Conservation (phyloP, 495 filamentous ascomycete genomes). For the Annulohypoxylon moriforme region DNA sequence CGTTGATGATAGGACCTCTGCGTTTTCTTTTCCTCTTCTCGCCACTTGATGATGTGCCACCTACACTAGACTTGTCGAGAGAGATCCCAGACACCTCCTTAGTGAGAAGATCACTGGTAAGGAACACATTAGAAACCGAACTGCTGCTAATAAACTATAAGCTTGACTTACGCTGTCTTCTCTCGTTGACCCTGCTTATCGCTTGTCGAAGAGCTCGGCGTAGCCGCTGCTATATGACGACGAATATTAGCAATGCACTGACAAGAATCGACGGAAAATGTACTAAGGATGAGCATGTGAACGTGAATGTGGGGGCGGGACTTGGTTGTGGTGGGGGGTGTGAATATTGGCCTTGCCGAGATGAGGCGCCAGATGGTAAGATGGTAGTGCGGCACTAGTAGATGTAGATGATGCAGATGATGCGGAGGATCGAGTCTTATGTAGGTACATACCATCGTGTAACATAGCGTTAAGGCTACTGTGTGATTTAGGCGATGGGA, state of each 20-base stretch:
- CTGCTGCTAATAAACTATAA: neutral
- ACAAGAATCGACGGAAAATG: neutral
- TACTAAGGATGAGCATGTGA: neutral
- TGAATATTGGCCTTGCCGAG: neutral
- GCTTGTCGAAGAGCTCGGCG: constrained; percentile 33
- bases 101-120: constrained; percentile 86
- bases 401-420: constrained; percentile 9
- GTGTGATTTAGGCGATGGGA: constrained; percentile 77
- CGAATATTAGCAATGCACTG: constrained; percentile 20
- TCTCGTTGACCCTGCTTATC: constrained; percentile 89
- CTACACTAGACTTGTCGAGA: constrained; percentile 75
- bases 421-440: constrained; percentile 10
- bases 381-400: constrained; percentile 3
- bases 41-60: constrained; percentile 51
- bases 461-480: constrained; percentile 86
- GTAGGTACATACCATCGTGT: constrained; percentile 72
- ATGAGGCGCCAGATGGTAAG: neutral
- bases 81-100: constrained; percentile 96
- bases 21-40: constrained; percentile 66
- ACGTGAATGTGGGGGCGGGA: constrained; percentile 12
- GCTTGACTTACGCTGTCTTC: constrained; percentile 84
- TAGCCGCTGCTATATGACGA: constrained; percentile 24
- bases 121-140: neutral
- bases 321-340: neutral
- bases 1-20: constrained; percentile 81